Percentiles rank a stretch among this genome's conserved stretches.
Conservation (phyloP, 306 rosid species). For the Macrotyloma uniflorum region DNA sequence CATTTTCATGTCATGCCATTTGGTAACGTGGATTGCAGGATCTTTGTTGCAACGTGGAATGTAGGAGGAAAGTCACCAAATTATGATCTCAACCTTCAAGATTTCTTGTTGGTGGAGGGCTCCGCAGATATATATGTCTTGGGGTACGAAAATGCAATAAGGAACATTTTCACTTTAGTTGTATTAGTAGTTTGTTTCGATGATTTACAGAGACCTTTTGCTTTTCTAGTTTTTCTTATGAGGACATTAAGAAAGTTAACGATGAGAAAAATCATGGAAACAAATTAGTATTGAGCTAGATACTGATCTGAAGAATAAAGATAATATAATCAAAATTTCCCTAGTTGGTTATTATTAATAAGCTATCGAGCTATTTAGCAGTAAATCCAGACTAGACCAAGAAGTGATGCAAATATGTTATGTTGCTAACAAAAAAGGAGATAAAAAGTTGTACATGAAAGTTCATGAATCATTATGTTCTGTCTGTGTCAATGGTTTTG, state of each 20-base stretch:
- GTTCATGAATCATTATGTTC: not conserved
- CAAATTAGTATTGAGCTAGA: not conserved
- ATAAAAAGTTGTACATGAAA: not conserved
- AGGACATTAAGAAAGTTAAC: not conserved
- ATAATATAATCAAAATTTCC: not conserved
- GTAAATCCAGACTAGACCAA: constrained; percentile 1
- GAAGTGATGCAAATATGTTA: not conserved
- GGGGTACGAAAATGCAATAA: constrained; percentile 56
- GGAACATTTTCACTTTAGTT: not conserved
- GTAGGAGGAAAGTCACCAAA: constrained; percentile 89
- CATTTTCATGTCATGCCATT: not conserved
- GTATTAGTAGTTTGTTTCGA: too few relatives aligned
- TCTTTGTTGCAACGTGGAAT: constrained; percentile 93
- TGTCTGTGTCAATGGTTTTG: not conserved
- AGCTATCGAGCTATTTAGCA: not conserved
- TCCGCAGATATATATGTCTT: constrained; percentile 79
- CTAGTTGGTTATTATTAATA: not conserved
- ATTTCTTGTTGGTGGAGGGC: constrained; percentile 82
- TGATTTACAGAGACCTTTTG: not conserved
- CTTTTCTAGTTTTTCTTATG: not conserved
- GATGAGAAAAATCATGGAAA: not conserved
- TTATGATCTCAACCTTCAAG: constrained; percentile 80
- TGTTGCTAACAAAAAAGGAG: not conserved
- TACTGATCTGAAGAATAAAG: not conserved
- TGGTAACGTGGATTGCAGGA: constrained; percentile 45